Conservation (phyloP, 1,284 basidiomycete genomes). For the Athelia psychrophila region DNA sequence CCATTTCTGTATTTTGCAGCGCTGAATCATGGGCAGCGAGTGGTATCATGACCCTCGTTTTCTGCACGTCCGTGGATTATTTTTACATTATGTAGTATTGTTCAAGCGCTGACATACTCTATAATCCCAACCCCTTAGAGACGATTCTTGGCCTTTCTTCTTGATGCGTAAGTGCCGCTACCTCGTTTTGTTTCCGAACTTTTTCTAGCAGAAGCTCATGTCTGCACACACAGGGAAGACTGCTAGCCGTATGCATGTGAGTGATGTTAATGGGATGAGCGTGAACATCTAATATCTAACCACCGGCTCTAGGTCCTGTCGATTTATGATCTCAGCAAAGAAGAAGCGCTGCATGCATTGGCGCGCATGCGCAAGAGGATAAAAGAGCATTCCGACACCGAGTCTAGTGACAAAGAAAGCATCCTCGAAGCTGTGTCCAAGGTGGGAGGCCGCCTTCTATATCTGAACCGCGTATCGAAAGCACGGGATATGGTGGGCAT, state of each 20-base stretch:
- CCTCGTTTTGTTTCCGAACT: not conserved
- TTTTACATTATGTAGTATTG: slow-evolving; percentile 1
- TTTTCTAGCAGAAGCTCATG: slow-evolving; percentile 4
- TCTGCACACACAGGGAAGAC: slow-evolving; percentile 50
- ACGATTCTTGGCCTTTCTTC: slow-evolving; percentile 80
- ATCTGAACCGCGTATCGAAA: slow-evolving; percentile 62
- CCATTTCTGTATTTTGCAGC: too few relatives aligned
- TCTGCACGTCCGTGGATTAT: slow-evolving; percentile 74
- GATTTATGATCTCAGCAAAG: slow-evolving; percentile 64
- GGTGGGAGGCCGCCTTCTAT: slow-evolving; percentile 77
- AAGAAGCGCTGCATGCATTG: slow-evolving; percentile 64
- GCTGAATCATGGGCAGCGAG: slow-evolving; percentile 84
- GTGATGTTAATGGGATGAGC: slow-evolving; percentile 16
- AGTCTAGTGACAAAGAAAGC: slow-evolving; percentile 29
- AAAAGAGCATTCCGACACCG: slow-evolving; percentile 7
- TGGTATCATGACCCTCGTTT: slow-evolving; percentile 76
- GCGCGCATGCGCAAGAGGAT: slow-evolving; percentile 45
- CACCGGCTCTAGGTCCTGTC: slow-evolving; percentile 53
- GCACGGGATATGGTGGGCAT: slow-evolving; percentile 59
- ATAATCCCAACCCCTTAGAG: too few relatives aligned
- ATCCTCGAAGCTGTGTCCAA: slow-evolving; percentile 54
- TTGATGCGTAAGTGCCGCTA: slow-evolving; percentile 50
- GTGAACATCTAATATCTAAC: not conserved
- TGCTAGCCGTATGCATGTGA: slow-evolving; percentile 70
- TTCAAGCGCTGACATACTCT: slow-evolving; percentile 1